Evolutionary conservation across 2,329 filamentous ascomycete genomes (phyloP).

Genomic region (Pseudogymnoascus sp.): DNA sequence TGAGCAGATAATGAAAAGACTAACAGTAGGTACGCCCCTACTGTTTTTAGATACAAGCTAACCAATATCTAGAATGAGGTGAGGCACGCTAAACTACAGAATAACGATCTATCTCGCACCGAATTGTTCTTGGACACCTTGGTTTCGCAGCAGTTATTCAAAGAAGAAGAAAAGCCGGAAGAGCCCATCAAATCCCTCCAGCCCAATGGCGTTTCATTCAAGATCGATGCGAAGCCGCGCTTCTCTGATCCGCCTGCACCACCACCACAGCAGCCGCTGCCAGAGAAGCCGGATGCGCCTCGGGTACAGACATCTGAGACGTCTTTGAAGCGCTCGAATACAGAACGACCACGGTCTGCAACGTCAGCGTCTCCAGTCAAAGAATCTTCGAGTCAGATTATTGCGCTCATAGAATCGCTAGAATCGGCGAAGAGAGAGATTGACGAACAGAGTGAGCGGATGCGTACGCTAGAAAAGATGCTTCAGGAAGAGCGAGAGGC

Average conservation of each 20-base stretch:
- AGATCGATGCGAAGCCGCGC: constrained; percentile 68
- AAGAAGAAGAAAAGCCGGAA: constrained; percentile 45
- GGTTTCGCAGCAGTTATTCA: constrained; percentile 61
- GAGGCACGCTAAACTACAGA: constrained; percentile 79
- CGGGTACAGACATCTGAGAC: constrained; percentile 43
- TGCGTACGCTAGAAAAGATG: constrained; percentile 73
- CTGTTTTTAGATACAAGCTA: not conserved
- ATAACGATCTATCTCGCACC: constrained; percentile 75
- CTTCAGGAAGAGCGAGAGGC: constrained; percentile 73
- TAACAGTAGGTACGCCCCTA: constrained; percentile 21
- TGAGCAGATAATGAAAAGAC: constrained; percentile 83
- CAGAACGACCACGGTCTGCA: constrained; percentile 62
- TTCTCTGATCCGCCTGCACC: constrained; percentile 92
- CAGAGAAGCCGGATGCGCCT: constrained; percentile 77
- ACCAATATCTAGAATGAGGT: constrained; percentile 63
- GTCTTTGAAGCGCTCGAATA: constrained; percentile 66
- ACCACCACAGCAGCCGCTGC: constrained; percentile 84
- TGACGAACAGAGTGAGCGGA: constrained; percentile 68
- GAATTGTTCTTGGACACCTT: constrained; percentile 73
- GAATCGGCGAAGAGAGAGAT: constrained; percentile 79
- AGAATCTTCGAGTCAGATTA: constrained; percentile 63
- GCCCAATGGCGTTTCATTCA: constrained; percentile 41
- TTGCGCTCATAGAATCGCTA: constrained; percentile 77
- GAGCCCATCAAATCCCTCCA: constrained; percentile 42
- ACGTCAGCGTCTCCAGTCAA: constrained; percentile 38